Evolutionary conservation across 1,284 basidiomycete genomes (phyloP), one percentile per base, ranked within the genome.

Genomic region (Gastroboletus turbinatus): DNA sequence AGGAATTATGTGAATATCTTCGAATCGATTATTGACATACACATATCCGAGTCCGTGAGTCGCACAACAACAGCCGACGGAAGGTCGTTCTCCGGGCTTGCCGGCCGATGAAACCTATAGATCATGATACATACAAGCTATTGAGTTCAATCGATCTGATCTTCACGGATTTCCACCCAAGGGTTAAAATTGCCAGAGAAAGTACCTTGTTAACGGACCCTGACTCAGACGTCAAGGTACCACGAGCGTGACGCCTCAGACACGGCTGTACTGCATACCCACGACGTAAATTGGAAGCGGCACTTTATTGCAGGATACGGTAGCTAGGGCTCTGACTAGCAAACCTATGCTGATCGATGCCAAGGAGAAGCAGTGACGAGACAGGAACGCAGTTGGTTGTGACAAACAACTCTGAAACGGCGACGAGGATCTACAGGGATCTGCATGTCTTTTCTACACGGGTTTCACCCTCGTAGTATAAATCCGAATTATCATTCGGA

Each of bases 371-470:
- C 43, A 48, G 53, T 52, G 57, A 57, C 50, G 64, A 67, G 63
- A 46, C 40, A 27, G 52, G 53, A 51, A 32, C 68, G 65, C 67
- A 60, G 54, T 51, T 58, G 46, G 47, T 40, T 25, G 47, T 54
- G 50, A 63, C 56, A 44, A 50, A 45, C 52, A 45, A n/a, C 33
- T 55, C 48, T 69, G 65, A 67, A 67, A 69, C 65, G 29, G 39
- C 17, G 45, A 57, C 49, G 29, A 66, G 40, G 67, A 62, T 64
- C 51, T 64, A 29, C 57, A 64, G 44, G 48, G 57, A 58, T 60
- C 59, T 62, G 35, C 54, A 19, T 52, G 35, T 50, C 39, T 35
- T 57, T 59, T 55, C 50, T 51, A 29, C 59, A 35, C 42, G 40
- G 32, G 49, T 55, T 56, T 60, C 50, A 58, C 16, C n/a, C 45